Evolutionary conservation across 495 filamentous ascomycete species (phyloP), one percentile per base, ranked within the genome.

Genomic region (Hypoxylon cercidicola): DNA sequence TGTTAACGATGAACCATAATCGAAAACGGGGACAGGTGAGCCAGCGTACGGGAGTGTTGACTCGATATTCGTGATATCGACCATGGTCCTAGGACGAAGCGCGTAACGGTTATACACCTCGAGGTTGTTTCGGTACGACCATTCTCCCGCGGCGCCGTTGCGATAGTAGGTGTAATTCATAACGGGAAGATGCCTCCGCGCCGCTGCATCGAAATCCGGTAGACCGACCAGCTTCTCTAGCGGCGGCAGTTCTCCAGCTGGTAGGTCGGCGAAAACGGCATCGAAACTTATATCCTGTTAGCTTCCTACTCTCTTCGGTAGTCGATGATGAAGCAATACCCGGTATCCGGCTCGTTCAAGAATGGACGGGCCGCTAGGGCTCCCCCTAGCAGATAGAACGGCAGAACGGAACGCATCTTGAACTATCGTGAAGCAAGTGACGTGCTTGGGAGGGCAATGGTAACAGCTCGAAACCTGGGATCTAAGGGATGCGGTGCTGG

Each of bases 41-140:
- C 19, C 40, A 19, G n/a, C 58, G 12, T 57, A 71, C 66, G 55
- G 58, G 25, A 71, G 60, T 10, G 72, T 71, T 18, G 61, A 64
- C 43, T 71, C 69, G 41, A 79, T 66, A 30, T 72, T 68, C n/a
- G 66, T 71, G 44, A 77, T 66, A 57, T 78, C 77, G 4, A 64
- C 44, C 58, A 75, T 68, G 11, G 66, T 63, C 16, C 65, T 57
- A 18, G 73, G 72, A 11, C 62, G 62, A 3, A 78, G 56, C 19
- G 30, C 25, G 25, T 70, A 72, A 21, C 75, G 62, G 59, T 60
- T 48, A 54, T 65, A 79, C 16, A 76, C 70, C 47, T 79, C 78
- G 13, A 79, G 68, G 55, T 78, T 77, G 47, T 77, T 76, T 1
- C 77, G 62, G 61, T 80, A 80, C 21, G 73, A 74, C 69, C 73